Evolutionary conservation across 441 rosid species (phyloP), one percentile per base, ranked within the genome.

Genomic region (Aleurites moluccanus): DNA sequence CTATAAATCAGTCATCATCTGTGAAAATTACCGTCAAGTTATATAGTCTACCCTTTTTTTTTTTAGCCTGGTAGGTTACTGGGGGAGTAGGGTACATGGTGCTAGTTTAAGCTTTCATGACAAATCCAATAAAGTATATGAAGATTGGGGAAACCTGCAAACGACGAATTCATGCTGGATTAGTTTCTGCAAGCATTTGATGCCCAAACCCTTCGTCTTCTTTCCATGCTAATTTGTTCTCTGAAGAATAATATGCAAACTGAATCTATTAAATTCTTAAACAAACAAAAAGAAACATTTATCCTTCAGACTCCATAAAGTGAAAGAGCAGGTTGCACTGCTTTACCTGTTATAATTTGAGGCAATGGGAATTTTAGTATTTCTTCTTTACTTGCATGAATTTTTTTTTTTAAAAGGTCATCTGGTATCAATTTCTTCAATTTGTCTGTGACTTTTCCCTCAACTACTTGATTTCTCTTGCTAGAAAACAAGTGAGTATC

Each of bases 111-210:
- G 52, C 45, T 60, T 35, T 50, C 23, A 49, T 21, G 16, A 45
- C 10, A 10, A 52, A n/a, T n/a, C n/a, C n/a, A n/a, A 9, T n/a
- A 20, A 2, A 60, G 59, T 47, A n/a, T 35, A 53, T 62, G 23
- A 47, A 59, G 78, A 18, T 47, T 56, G 57, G 64, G n/a, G 27
- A 50, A 69, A 90, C 95, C 95, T 83, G 77, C 77, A 90, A 80
- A 73, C 77, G 15, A 45, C 63, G 79, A 77, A 90, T 84, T 73
- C 86, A 70, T 55, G 84, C 63, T 62, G 92, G 92, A 81, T 90
- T 89, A 30, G 74, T 77, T 78, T 92, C 95, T 25, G 95, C 95
- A 62, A 89, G 85, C 91, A 89, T 89, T 75, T 90, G 95, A 27
- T 69, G 88, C 42, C 87, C 91, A 42, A 90, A 90, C 79, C 86